Evolutionary conservation across 345 rosid genomes (phyloP).

Genomic region (rapeseed (Brassica napus)): DNA sequence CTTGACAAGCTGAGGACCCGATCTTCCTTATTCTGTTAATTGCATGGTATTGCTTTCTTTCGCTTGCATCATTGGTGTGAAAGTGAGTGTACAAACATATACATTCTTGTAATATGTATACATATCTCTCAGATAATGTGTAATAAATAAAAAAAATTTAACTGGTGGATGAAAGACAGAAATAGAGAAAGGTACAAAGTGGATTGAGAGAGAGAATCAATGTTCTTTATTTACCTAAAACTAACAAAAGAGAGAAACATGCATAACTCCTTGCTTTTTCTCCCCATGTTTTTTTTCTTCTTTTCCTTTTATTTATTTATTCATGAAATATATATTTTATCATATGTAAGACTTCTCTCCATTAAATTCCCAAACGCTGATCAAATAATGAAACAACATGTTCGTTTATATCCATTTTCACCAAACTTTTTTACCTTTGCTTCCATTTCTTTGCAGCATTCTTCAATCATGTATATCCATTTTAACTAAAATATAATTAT

Average conservation of each 20-base stretch:
- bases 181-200: slow-evolving; percentile 45
- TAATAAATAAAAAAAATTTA: neutral
- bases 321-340: slow-evolving; percentile 3
- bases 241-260: slow-evolving; percentile 40
- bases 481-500: neutral
- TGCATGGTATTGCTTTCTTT: slow-evolving; percentile 25
- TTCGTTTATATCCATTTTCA: slow-evolving; percentile 43
- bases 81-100: slow-evolving; percentile 36
- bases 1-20: slow-evolving; percentile 34
- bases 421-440: slow-evolving; percentile 36
- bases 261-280: slow-evolving; percentile 34
- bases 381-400: slow-evolving; percentile 50
- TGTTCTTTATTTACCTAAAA: slow-evolving; percentile 33
- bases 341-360: slow-evolving; percentile 36
- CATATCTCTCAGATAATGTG: neutral
- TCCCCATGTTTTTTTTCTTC: slow-evolving; percentile 19
- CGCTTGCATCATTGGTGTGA: slow-evolving; percentile 30
- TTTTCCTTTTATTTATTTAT: neutral
- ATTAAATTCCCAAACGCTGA: slow-evolving; percentile 36
- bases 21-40: slow-evolving; percentile 34
- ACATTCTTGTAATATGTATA: slow-evolving; percentile 7
- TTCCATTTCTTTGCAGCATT: slow-evolving; percentile 41
- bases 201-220: slow-evolving; percentile 48
- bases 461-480: slow-evolving; percentile 45
- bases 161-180: slow-evolving; percentile 40